These are phyloP conservation scores for Melampsora larici-populina DNA, from an alignment of 1,284 basidiomycete species.

Conservation along the genomic window DNA sequence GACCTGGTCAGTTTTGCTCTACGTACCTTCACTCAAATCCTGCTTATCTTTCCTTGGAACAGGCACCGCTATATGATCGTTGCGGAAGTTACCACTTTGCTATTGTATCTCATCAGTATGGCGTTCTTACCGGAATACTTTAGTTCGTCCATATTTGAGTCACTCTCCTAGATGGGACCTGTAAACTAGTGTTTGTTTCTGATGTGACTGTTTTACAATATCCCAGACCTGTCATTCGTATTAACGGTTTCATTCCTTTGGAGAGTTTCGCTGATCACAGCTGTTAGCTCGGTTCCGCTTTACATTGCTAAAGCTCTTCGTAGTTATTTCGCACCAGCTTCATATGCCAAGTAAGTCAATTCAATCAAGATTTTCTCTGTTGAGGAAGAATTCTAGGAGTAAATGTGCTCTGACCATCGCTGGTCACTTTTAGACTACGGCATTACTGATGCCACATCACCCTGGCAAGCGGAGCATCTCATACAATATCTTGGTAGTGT, in stretches of 20 bases:
- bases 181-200: conserved; percentile 2
- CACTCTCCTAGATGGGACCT: background rate
- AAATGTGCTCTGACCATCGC: too few species aligned
- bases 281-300: conserved; percentile 80
- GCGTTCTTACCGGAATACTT: conserved; percentile 94
- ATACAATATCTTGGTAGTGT: too few species aligned
- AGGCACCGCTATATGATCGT: conserved; percentile 97
- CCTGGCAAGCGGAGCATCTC: too few species aligned
- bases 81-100: conserved; percentile 80
- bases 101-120: conserved; percentile 87
- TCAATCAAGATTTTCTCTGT: background rate
- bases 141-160: conserved; percentile 61
- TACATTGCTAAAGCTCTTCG: conserved; percentile 85
- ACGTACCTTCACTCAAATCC: background rate
- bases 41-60: conserved; percentile 1
- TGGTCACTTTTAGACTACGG: too few species aligned
- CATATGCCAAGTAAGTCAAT: conserved; percentile 71
- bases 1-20: conserved; percentile 68
- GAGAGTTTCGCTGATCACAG: conserved; percentile 94
- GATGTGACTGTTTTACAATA: background rate
- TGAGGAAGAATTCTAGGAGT: too few species aligned
- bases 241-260: conserved; percentile 81
- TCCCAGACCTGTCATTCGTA: conserved; percentile 85
- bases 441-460: too few species aligned
- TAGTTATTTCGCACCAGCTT: conserved; percentile 82